Base-by-base conservation (phyloP, 2,329 filamentous ascomycete species). In the Neurospora sp. region DNA sequence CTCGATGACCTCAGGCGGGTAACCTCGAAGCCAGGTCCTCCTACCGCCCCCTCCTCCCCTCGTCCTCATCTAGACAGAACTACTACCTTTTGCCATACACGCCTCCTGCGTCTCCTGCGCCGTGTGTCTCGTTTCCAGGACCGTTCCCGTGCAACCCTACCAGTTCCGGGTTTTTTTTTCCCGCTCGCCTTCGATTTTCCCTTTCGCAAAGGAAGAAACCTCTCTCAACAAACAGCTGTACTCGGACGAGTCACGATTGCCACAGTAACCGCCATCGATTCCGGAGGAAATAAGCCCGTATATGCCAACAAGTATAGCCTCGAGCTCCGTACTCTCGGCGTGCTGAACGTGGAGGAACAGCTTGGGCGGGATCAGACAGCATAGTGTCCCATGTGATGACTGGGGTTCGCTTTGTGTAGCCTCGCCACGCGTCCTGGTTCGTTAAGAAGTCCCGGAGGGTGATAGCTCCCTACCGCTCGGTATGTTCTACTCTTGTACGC, bases 321-420 rank as follows among this genome's bases (percentile, higher is more conserved):
- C 66, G 58, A 69, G 71, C 68, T 70, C 68, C 70, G 72, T 69
- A 73, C 72, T 68, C 70, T 69, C 74, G 76, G 75, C 67, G 73
- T 68, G 76, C 73, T 71, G 68, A 75, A 74, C 73, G 74, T 74
- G 72, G 74, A 77, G 74, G 74, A 71, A 75, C 70, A 46, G 71
- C 70, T 71, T 73, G 74, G 74, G 76, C 78, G 79, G 79, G 77
- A 81, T 77, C 77, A 76, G 78, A 78, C 79, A 80, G 79, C 76
- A 73, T 75, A 73, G 70, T 79, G 78, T 79, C 78, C 79, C 78
- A 78, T 81, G 80, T 81, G 77, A 82, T 82, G 81, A 77, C 77
- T 78, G 78, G 76, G 77, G 76, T 73, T 77, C 78, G 76, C 79
- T 79, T 75, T 78, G 80, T 81, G 78, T 81, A 81, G 80, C 79